phyloP scores from a whole-genome alignment of 2,329 filamentous ascomycete species.

The Apiospora pterosperma region DNA sequence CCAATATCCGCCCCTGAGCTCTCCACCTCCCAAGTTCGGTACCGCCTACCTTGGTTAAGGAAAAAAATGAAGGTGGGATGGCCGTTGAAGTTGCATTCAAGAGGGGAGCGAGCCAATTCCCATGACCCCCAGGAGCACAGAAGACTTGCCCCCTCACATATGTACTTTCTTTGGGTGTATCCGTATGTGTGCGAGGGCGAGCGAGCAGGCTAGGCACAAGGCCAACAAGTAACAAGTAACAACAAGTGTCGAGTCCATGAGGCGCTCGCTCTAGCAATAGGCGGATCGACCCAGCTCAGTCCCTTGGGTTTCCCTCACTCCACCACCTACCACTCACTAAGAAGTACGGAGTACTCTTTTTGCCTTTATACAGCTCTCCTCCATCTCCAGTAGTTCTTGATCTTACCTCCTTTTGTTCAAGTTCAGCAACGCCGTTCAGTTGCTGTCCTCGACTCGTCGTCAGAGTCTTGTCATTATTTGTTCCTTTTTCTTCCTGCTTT shows the following conservation, averaged over 20 bases:
- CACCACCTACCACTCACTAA: no score
- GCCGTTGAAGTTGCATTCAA: background rate
- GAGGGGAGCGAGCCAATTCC: background rate
- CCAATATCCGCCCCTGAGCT: background rate
- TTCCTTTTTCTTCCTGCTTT: background rate
- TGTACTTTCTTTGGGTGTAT: no score
- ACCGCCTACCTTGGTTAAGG: no score
- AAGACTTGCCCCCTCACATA: background rate
- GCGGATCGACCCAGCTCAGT: background rate
- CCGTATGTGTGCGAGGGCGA: background rate
- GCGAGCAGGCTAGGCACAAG: background rate
- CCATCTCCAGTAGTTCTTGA: conserved; percentile 1
- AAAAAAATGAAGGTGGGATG: background rate
- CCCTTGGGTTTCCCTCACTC: background rate
- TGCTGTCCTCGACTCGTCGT: conserved; percentile 1
- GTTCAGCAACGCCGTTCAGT: background rate
- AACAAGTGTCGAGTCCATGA: background rate
- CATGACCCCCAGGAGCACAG: background rate
- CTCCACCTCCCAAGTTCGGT: background rate
- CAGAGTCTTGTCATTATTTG: background rate
- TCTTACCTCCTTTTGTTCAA: background rate
- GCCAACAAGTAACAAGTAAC: background rate
- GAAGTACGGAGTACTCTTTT: no score
- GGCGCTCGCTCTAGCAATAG: no score
- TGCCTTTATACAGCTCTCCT: background rate